phyloP scores from a whole-genome alignment of 2,329 filamentous ascomycete genomes.

The Beauveria rudraprayagi region DNA sequence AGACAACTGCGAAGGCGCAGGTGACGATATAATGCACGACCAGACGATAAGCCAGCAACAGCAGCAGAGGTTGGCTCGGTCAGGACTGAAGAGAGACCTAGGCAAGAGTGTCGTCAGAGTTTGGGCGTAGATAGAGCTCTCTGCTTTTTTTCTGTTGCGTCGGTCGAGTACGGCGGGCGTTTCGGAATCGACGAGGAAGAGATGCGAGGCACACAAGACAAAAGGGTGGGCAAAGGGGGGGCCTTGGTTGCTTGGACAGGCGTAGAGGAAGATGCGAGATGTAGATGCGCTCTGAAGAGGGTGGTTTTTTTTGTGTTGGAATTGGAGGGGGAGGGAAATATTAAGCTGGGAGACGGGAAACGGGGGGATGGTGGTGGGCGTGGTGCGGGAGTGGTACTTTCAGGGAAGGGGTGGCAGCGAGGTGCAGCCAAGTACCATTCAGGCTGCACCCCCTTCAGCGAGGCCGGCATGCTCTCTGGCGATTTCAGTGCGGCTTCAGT shows the following conservation, averaged over 20 bases:
- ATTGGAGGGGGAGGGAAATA: slow-evolving; percentile 10
- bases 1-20: not conserved
- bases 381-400: not conserved
- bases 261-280: slow-evolving; percentile 1
- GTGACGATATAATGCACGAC: not conserved
- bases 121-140: not conserved
- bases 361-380: not conserved
- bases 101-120: slow-evolving; percentile 5
- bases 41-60: not conserved
- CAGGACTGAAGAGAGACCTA: not conserved
- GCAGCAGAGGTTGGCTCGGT: not conserved
- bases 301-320: slow-evolving; percentile 7
- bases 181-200: not conserved
- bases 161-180: slow-evolving; percentile 8
- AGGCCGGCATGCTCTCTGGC: no score
- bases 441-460: not conserved
- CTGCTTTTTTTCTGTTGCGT: not conserved
- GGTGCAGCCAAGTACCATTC: no score
- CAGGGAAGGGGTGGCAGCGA: no score
- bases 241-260: not conserved
- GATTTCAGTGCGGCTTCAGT: no score
- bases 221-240: not conserved
- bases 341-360: slow-evolving; percentile 5
- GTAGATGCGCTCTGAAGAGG: slow-evolving; percentile 7
- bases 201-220: not conserved